Evolutionary conservation across 1,284 basidiomycete genomes (phyloP).

Genomic region (Porodaedalea pini): DNA sequence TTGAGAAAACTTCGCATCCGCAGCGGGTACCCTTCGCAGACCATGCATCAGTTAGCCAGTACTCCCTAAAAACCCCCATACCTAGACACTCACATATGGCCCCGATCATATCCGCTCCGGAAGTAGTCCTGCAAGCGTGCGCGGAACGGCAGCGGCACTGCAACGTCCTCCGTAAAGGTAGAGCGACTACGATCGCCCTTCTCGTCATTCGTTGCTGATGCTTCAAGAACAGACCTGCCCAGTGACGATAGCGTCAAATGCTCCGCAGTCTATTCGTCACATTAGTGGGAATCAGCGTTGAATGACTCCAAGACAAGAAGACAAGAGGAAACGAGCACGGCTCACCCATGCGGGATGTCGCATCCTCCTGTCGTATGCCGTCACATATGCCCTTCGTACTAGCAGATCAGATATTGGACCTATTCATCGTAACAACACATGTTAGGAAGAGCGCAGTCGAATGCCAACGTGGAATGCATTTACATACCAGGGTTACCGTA

Average conservation of each 20-base stretch:
- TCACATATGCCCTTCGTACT: conserved; percentile 78
- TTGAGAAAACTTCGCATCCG: conserved; percentile 89
- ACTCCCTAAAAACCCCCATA: background rate
- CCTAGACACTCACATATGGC: conserved; percentile 75
- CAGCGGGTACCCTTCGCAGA: conserved; percentile 84
- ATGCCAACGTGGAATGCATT: background rate
- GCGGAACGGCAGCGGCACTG: conserved; percentile 77
- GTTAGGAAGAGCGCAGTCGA: background rate
- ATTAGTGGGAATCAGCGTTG: too few species aligned
- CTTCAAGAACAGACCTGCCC: conserved; percentile 43
- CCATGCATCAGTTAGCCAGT: background rate
- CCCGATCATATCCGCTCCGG: conserved; percentile 91
- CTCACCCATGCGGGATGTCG: conserved; percentile 91
- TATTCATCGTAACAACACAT: conserved; percentile 29
- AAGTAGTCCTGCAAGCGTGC: conserved; percentile 90
- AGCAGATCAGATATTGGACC: conserved; percentile 84
- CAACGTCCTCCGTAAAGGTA: conserved; percentile 83
- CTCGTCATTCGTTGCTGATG: conserved; percentile 33
- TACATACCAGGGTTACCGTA: conserved; percentile 72
- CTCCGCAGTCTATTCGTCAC: conserved; percentile 73
- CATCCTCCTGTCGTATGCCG: conserved; percentile 87
- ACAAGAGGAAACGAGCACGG: conserved; percentile 5
- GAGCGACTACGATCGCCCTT: conserved; percentile 73
- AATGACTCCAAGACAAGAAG: background rate
- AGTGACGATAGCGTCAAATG: conserved; percentile 81